These are phyloP conservation scores for Aspergillus texensis DNA, from an alignment of 2,329 filamentous ascomycete species.

Conservation along the genomic window DNA sequence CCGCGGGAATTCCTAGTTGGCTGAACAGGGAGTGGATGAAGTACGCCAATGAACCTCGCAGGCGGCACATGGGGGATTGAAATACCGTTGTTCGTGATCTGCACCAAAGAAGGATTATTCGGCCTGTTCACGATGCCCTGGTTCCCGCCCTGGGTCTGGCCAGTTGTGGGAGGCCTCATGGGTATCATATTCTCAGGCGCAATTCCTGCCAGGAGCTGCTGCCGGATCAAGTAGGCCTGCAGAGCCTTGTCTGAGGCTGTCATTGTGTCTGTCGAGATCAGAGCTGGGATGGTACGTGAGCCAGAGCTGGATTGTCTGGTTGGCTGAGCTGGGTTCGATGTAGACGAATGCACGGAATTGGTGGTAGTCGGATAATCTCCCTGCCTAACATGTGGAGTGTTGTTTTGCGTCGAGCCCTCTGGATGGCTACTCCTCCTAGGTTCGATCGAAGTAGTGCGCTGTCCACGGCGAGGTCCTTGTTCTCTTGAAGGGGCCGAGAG, in stretches of 20 bases:
- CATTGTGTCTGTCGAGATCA: neutral
- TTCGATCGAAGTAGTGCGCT: neutral
- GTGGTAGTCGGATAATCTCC: neutral
- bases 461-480: neutral
- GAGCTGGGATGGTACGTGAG: neutral
- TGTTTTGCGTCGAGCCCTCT: too few relatives aligned
- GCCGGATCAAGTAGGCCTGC: constrained; percentile 31
- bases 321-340: neutral
- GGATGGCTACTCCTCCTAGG: neutral
- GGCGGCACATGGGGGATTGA: constrained; percentile 23
- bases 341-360: neutral
- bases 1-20: neutral
- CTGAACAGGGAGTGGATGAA: constrained; percentile 15
- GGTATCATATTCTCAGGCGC: constrained; percentile 23
- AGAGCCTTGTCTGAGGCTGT: constrained; percentile 14
- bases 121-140: constrained; percentile 1
- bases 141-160: neutral
- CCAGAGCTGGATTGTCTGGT: neutral
- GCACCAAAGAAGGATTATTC: constrained; percentile 19
- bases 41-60: constrained; percentile 22
- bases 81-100: constrained; percentile 23
- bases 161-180: constrained; percentile 14
- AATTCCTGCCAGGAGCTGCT: constrained; percentile 34
- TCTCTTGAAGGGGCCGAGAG: neutral
- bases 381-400: neutral